Evolutionary conservation across 257 asterid species (phyloP).

Genomic region (Fraxinus quadrangulata): DNA sequence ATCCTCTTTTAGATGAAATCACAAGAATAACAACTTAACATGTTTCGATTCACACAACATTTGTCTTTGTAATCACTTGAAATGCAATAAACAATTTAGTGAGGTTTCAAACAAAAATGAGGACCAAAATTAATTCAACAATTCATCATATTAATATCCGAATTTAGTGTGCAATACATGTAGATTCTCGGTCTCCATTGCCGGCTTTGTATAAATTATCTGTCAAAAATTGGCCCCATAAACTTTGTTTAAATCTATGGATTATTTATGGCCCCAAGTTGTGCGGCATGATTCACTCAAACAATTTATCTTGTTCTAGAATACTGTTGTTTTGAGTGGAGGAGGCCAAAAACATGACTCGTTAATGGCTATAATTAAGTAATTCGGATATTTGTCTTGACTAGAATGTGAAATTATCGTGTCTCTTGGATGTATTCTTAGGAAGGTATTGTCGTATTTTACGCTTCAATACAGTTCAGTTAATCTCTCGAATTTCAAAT

Average conservation of each 20-base stretch:
- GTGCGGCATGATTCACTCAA: not conserved
- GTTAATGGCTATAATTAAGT: not conserved
- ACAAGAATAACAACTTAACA: too few species aligned
- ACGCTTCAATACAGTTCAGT: too few species aligned
- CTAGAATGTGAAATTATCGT: too few species aligned
- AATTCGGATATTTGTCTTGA: too few species aligned
- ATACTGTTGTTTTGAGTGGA: conserved; percentile 6
- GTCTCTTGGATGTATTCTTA: too few species aligned
- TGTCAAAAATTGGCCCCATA: not conserved
- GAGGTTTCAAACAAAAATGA: not conserved
- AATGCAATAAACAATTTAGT: not conserved
- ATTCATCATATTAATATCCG: not conserved
- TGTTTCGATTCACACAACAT: conserved; percentile 16
- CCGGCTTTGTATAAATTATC: conserved; percentile 13
- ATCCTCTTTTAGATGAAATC: too few species aligned
- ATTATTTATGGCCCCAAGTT: too few species aligned
- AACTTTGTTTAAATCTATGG: too few species aligned
- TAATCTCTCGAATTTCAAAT: too few species aligned
- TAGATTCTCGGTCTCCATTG: not conserved
- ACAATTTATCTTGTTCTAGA: not conserved
- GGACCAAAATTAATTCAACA: not conserved
- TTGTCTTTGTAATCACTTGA: conserved; percentile 7
- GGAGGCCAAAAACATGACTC: not conserved
- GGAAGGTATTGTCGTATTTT: too few species aligned
- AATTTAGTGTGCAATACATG: not conserved